A percentile compares a stretch with the other conserved stretches of the same genome.
These are phyloP conservation scores for Triticum monococcum DNA, from an alignment of 176 grass and related monocot species.

Conservation along the genomic window DNA sequence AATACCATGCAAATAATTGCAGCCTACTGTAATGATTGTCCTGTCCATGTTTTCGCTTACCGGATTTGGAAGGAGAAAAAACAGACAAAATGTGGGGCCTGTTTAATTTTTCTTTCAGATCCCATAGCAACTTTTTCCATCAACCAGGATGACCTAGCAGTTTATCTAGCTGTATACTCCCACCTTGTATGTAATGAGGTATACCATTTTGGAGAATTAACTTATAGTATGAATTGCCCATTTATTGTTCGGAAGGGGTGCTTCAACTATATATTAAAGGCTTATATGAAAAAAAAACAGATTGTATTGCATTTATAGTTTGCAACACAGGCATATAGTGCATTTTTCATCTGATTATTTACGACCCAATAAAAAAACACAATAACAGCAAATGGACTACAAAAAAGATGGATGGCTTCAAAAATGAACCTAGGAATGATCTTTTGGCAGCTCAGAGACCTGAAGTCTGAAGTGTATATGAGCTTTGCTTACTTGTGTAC, in stretches of 20 bases:
- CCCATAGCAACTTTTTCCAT: not conserved
- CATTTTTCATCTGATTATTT: slow-evolving; percentile 13
- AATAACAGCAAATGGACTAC: not conserved
- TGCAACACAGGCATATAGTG: not conserved
- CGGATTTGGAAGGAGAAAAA: not conserved
- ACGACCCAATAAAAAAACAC: not conserved
- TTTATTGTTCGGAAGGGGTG: not conserved
- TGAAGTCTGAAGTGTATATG: not conserved
- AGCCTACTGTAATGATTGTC: slow-evolving; percentile 12
- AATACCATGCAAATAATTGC: not conserved
- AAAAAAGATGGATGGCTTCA: not conserved
- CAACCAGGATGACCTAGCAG: not conserved
- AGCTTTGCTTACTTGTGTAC: not conserved
- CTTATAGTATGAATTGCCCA: not conserved
- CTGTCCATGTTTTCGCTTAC: too few species aligned
- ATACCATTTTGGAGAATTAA: slow-evolving; percentile 20
- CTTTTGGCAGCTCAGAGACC: not conserved
- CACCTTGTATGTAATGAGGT: not conserved
- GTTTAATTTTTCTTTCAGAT: not conserved
- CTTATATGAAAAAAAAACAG: not conserved
- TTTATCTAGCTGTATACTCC: not conserved
- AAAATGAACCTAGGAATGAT: not conserved
- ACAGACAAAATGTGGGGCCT: not conserved
- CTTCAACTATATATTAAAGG: not conserved
- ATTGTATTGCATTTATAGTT: slow-evolving; percentile 3